A percentile compares a stretch with the other conserved stretches of the same genome.
Conservation (phyloP, 148 eudicot species). For the Fallopia convolvulus region DNA sequence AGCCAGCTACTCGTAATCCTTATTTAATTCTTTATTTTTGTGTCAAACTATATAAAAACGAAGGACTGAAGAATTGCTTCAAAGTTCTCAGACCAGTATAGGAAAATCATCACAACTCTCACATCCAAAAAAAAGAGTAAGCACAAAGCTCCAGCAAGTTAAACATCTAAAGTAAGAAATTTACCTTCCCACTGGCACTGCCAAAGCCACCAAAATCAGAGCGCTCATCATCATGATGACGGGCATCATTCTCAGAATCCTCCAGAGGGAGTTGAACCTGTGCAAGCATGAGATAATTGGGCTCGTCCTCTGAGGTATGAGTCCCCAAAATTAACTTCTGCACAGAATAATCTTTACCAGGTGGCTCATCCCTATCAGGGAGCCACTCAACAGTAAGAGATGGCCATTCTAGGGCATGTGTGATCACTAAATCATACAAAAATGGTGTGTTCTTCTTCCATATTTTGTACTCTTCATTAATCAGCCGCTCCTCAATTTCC, state of each 20-base stretch:
- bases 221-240: slow-evolving; percentile 62
- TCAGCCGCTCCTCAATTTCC: slow-evolving; percentile 71
- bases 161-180: not conserved
- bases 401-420: slow-evolving; percentile 91
- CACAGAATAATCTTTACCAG: slow-evolving; percentile 78
- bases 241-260: slow-evolving; percentile 67
- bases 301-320: slow-evolving; percentile 75
- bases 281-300: slow-evolving; percentile 80
- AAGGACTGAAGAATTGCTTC: not conserved
- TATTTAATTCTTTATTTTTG: not conserved
- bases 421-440: slow-evolving; percentile 70
- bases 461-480: slow-evolving; percentile 82
- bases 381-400: slow-evolving; percentile 96
- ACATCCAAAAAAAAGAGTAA: not conserved
- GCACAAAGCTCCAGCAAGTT: not conserved
- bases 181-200: slow-evolving; percentile 68
- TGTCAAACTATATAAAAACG: not conserved
- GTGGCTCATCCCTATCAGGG: slow-evolving; percentile 68
- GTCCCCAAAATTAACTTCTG: slow-evolving; percentile 92
- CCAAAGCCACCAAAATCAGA: slow-evolving; percentile 74
- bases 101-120: not conserved
- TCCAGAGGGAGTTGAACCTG: slow-evolving; percentile 86
- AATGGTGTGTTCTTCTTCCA: slow-evolving; percentile 93
- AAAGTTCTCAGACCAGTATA: not conserved
- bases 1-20: not conserved